Evolutionary conservation across 2,329 filamentous ascomycete species (phyloP).

Genomic region (Arthrobotrys sinensis): DNA sequence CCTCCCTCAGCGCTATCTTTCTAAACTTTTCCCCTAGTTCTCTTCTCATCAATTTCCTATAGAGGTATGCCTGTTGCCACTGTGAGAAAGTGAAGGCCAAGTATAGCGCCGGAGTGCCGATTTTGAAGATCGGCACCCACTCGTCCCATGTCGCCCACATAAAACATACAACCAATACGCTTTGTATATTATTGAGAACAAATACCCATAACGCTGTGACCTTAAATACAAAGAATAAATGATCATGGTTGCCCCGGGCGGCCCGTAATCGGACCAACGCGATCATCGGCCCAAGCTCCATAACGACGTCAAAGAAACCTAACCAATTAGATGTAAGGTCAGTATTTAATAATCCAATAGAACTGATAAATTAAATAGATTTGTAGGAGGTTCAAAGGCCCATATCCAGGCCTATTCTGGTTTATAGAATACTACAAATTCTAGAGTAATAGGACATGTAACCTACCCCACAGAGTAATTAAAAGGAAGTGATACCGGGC

Average conservation of each 20-base stretch:
- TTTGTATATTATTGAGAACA: constrained; percentile 10
- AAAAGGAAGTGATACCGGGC: constrained; percentile 11
- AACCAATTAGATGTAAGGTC: neutral
- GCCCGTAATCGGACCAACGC: constrained; percentile 1
- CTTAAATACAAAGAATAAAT: neutral
- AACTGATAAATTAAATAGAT: no score
- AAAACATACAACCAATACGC: neutral
- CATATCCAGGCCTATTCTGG: no score
- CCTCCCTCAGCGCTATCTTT: constrained; percentile 17
- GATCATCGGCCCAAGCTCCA: constrained; percentile 8
- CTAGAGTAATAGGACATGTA: no score
- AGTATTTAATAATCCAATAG: neutral
- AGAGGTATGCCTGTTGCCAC: constrained; percentile 18
- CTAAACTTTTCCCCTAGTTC: neutral
- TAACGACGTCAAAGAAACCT: constrained; percentile 10
- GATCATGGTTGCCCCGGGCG: neutral
- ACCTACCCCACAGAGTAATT: neutral
- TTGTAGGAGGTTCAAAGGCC: no score
- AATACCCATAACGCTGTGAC: constrained; percentile 5
- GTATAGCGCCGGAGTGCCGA: neutral
- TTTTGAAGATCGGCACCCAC: constrained; percentile 7
- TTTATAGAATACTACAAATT: no score
- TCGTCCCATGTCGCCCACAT: constrained; percentile 12
- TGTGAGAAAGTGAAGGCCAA: neutral
- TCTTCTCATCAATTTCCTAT: constrained; percentile 9